These are phyloP conservation scores for Trichosanthes cucumerina DNA, from an alignment of 306 rosid genomes.

Conservation along the genomic window DNA sequence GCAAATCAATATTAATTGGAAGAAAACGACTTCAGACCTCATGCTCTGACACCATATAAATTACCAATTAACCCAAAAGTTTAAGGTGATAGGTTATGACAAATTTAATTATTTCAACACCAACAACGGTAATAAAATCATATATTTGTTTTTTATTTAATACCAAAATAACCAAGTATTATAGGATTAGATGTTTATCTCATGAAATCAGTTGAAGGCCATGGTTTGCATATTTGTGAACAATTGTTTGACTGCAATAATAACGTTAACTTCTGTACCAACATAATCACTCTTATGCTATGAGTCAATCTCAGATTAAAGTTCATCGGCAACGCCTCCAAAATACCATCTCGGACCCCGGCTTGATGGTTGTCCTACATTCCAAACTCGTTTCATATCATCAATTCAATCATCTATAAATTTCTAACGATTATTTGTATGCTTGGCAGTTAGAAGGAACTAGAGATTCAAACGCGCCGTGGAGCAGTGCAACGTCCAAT, in stretches of 20 bases:
- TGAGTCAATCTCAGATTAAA: slow-evolving; percentile 2
- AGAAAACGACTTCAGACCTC: no score
- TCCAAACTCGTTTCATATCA: not conserved
- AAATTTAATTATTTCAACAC: no score
- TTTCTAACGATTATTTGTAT: not conserved
- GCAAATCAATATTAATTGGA: no score
- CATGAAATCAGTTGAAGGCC: not conserved
- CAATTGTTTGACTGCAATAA: not conserved
- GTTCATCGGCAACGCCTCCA: slow-evolving; percentile 4
- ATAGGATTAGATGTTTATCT: not conserved
- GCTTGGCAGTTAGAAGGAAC: slow-evolving; percentile 31
- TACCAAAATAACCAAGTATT: not conserved
- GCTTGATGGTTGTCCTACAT: slow-evolving; percentile 2
- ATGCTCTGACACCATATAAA: no score
- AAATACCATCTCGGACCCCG: slow-evolving; percentile 8
- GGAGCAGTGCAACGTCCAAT: slow-evolving; percentile 6
- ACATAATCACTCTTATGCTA: not conserved
- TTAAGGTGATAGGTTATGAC: no score
- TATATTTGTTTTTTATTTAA: not conserved
- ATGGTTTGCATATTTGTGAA: not conserved
- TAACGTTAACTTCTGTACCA: not conserved
- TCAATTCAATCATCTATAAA: not conserved
- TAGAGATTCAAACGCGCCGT: slow-evolving; percentile 24
- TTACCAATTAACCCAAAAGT: no score
- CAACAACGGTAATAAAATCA: not conserved